Base-by-base conservation (phyloP, 495 filamentous ascomycete species). In the Aspergillus panamensis region DNA sequence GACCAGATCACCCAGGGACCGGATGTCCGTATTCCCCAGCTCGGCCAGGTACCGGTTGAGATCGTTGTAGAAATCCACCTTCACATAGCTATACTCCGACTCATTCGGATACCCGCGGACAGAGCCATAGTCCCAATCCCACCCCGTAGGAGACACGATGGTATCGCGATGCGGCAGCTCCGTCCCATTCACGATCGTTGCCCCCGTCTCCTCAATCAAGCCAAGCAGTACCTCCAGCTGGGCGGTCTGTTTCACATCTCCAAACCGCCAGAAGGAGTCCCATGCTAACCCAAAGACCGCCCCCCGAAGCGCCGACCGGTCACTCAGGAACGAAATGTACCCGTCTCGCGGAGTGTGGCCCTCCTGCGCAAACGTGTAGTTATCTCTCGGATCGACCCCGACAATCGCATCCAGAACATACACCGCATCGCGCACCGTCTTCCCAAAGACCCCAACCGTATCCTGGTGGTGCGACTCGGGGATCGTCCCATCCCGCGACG, bases 51-150 rank as follows among this genome's bases (percentile, higher is more conserved):
- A 91, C 17, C 71, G 67, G 42, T 72, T 71, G 61, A 91, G 83
- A 72, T 88, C 82, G 72, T 89, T 89, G 74, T 90, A 90, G 66
- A 90, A 89, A 60, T 91, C 88, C 8, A 85, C 83, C 65, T 89
- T 90, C 57, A 90, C 77, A 52, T 84, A 81, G 6, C 81, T 85
- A 71, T 85, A 90, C 63, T 89, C 88, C 14, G 82, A 86, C 66
- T 89, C 82, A 61, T 90, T 87, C 29, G 83, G 71, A 59, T 72
- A 84, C 8, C 87, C 85, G 6, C 84, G 80, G 3, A 73, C 81
- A 31, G 74, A 76, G 14, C 84, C 86, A 52, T 84, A 87, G 62
- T 88, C 85, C 87, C 88, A 90, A 72, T 89, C 78, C 85, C 84
- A 90, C 45, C 82, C 84, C 49, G 77, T 68, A 0, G 85, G 85